Base-by-base conservation (phyloP, 345 rosid species). In the Pseudoturritis turrita region DNA sequence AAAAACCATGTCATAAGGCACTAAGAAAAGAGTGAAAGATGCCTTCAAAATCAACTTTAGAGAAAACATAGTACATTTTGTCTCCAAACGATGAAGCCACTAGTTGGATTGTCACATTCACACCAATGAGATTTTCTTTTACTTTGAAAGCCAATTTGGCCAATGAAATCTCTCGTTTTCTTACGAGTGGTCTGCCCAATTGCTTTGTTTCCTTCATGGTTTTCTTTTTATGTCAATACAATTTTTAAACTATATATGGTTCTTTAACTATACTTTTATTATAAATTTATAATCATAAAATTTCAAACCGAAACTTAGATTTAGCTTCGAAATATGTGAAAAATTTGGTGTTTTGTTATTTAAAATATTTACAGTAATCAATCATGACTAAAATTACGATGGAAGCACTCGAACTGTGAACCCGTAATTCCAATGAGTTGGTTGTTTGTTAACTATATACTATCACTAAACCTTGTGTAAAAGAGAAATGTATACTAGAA, bases 51-150 rank as follows among this genome's bases (percentile, higher is more conserved):
- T 17, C 49, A 36, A 44, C 71, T 70, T 70, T 45, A 40, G 50
- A 54, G 50, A 56, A n/a, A 52, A 75, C 78, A 75, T 70, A 19
- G 71, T 76, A 76, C 79, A 76, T 22, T 62, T 55, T 62, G 71
- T 76, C 71, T 62, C 71, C 51, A 62, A 62, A 45, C 13, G 65
- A 70, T 55, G 66, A 70, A 62, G 70, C 79, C 79, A 76, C 60
- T 69, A 26, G 79, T 76, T 52, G 56, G 74, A 25, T 68, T 53
- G 73, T 66, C 68, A 75, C 62, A 43, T 51, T 75, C 57, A 9
- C 55, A 69, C 53, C 65, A 62, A 45, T 69, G 47, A 66, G 39
- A 19, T 59, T 60, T 47, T 19, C 37, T 52, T 58, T 59, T 61
- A 52, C 54, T 41, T 15, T 44, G 21, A 72, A 51, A 68, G 69